Base-by-base conservation (phyloP, 2,329 filamentous ascomycete species). In the Penicillium oxalicum region DNA sequence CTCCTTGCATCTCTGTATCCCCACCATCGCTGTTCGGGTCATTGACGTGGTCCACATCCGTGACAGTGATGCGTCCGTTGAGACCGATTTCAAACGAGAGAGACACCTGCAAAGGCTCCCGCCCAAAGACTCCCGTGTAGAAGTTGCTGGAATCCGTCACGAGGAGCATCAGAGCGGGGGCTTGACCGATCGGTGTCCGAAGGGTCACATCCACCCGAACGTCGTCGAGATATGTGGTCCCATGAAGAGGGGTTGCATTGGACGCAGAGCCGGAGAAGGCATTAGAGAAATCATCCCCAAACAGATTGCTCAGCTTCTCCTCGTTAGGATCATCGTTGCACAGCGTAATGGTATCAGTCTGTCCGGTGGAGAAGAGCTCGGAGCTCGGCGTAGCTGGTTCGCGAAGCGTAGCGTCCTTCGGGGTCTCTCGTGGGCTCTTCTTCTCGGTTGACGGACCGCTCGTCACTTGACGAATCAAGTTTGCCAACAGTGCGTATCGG, bases 251-350 rank as follows among this genome's bases (percentile, higher is more conserved):
- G 24, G 36, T 18, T n/a, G 37, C 25, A 28, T 44, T 48, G 29
- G 29, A 46, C 45, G 43, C 12, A 26, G 12, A n/a, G n/a, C 24
- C 29, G 12, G 37, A 18, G 37, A 40, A 38, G 28, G 37, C 36
- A 28, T 4, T 39, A 13, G 47, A 40, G 13, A 44, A 45, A 2
- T 49, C 52, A 24, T 55, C 54, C 24, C 50, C 41, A 25, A 73
- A 72, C 13, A 91, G 74, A 9, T 74, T 75, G 18, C 75, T 70
- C 49, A 82, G 78, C 61, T 87, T 84, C 0, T 74, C 71, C 12
- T 69, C 61, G 18, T 64, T 65, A 4, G 64, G 60, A 35, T 71
- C 64, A 26, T 67, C 60, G 45, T 79, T 70, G 54, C 78, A 72
- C 34, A 69, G 45, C 1, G 59, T 52, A 12, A 59, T 60, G 25